phyloP scores from a whole-genome alignment of 2,329 filamentous ascomycete genomes.

The Fusarium sarcochroum region DNA sequence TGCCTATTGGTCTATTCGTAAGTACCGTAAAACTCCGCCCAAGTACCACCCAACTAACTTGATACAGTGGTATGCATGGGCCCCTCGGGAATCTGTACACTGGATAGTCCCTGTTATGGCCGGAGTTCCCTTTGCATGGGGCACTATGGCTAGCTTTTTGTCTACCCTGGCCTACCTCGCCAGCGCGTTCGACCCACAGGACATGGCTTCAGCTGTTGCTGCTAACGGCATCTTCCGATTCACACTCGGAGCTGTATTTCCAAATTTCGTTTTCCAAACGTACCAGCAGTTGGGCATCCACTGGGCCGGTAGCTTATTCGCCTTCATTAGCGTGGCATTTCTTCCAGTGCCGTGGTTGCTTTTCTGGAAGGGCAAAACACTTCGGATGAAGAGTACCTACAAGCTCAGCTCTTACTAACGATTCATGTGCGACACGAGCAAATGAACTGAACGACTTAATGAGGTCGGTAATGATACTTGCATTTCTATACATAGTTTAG shows the following conservation, averaged over 20 bases:
- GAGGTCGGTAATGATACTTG: not conserved
- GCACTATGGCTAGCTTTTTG: constrained; percentile 12
- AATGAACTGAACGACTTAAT: not conserved
- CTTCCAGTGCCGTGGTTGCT: constrained; percentile 7
- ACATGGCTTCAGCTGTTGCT: constrained; percentile 2
- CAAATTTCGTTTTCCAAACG: constrained; percentile 3
- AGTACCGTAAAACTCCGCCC: not conserved
- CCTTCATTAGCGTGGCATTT: constrained; percentile 3
- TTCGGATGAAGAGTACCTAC: constrained; percentile 6
- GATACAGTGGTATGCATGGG: constrained; percentile 26
- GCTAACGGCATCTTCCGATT: constrained; percentile 17
- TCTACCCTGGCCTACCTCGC: constrained; percentile 2
- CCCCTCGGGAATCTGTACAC: constrained; percentile 5
- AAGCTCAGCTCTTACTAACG: not conserved
- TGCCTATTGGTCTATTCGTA: constrained; percentile 17
- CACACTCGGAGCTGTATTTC: constrained; percentile 6
- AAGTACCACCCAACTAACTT: not conserved
- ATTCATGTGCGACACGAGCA: not conserved
- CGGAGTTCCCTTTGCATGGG: constrained; percentile 19
- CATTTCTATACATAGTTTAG: not conserved
- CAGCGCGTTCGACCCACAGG: not conserved
- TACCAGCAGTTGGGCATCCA: not conserved
- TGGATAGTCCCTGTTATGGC: constrained; percentile 25
- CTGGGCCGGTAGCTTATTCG: constrained; percentile 12
- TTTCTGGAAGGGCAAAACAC: constrained; percentile 9